These are phyloP conservation scores for Solanum pinnatisectum DNA, from an alignment of 257 asterid species.

Conservation along the genomic window DNA sequence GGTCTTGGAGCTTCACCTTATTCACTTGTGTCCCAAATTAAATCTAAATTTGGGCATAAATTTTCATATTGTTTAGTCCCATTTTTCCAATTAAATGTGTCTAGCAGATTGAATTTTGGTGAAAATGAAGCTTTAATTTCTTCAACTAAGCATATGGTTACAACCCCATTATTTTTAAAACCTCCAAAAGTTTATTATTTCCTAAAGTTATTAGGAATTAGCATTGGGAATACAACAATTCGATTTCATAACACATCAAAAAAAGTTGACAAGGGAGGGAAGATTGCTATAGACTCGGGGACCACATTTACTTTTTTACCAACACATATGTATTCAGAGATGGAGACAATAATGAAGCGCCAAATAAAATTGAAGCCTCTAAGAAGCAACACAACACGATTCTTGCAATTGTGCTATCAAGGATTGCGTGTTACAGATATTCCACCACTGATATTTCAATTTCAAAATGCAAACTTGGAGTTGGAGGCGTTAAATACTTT, in stretches of 20 bases:
- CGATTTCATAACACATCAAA: background rate
- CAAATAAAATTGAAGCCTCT: background rate
- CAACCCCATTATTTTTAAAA: constrained; percentile 32
- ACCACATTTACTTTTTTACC: constrained; percentile 47
- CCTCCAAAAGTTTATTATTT: constrained; percentile 18
- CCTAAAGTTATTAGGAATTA: constrained; percentile 41
- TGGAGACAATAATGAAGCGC: constrained; percentile 5
- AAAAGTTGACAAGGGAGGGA: constrained; percentile 11
- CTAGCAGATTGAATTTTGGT: constrained; percentile 49
- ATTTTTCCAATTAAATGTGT: background rate
- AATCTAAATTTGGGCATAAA: constrained; percentile 21
- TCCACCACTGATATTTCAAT: constrained; percentile 35
- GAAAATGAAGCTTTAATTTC: constrained; percentile 20
- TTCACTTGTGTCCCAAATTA: constrained; percentile 44
- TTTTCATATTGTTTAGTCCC: constrained; percentile 68
- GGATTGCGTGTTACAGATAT: background rate
- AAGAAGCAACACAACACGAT: constrained; percentile 10
- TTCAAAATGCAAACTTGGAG: constrained; percentile 47
- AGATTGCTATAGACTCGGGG: constrained; percentile 54
- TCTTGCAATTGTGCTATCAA: constrained; percentile 30
- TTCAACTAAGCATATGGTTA: constrained; percentile 21
- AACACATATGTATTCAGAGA: background rate
- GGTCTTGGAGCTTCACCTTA: constrained; percentile 49
- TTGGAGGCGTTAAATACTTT: constrained; percentile 26
- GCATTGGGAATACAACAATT: constrained; percentile 19